Conservation (phyloP, 345 rosid species). For the Eucalyptus globulus region DNA sequence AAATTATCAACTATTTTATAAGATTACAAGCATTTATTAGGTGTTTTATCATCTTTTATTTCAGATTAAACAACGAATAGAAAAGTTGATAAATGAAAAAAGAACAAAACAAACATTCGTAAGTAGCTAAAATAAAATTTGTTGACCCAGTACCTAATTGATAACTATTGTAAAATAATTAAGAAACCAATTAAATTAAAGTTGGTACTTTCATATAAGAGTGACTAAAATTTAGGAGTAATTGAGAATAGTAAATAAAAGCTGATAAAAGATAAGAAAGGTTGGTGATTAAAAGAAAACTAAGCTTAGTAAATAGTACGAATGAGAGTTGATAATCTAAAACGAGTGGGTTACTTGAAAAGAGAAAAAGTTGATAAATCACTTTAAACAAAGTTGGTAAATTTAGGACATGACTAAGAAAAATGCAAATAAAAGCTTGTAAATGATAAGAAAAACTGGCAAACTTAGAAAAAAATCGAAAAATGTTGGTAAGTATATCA, state of each 20-base stretch:
- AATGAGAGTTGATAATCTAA: background rate
- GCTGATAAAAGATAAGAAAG: background rate
- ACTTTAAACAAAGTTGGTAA: background rate
- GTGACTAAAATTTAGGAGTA: background rate
- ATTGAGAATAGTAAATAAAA: background rate
- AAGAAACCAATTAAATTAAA: background rate
- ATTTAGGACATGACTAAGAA: background rate
- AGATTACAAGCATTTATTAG: background rate
- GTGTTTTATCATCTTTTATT: background rate
- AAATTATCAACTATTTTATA: background rate
- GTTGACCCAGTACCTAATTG: background rate
- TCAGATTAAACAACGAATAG: background rate
- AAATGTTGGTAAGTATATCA: background rate
- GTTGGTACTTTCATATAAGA: background rate
- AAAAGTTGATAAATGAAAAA: background rate
- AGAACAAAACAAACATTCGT: background rate
- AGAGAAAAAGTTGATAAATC: background rate
- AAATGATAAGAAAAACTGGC: background rate
- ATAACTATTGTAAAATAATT: background rate
- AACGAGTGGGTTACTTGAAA: background rate
- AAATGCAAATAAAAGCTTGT: background rate
- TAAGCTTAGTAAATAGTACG: background rate
- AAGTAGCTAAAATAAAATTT: background rate
- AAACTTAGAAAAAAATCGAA: background rate
- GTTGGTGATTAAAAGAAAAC: background rate